Evolutionary conservation across 352 stramenopile species (phyloP).

Genomic region (Phytophthora cryptogea): DNA sequence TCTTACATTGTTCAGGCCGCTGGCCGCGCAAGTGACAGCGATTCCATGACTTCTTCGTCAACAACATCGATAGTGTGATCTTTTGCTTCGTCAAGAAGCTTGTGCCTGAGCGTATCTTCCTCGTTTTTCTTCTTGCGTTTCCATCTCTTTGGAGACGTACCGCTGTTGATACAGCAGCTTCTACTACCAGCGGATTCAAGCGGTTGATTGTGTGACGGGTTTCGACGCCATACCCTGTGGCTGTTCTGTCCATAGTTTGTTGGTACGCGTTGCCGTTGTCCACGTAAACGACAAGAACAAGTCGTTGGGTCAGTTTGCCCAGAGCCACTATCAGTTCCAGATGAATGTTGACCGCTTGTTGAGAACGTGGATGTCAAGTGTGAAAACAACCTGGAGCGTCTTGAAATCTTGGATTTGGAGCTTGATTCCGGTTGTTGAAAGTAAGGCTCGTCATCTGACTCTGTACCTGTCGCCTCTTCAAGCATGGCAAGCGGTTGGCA

Average conservation of each 20-base stretch:
- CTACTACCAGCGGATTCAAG: conserved; percentile 24
- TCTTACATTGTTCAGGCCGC: conserved; percentile 25
- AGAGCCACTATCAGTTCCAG: neutral
- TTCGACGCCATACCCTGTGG: conserved; percentile 9
- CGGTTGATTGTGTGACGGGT: conserved; percentile 10
- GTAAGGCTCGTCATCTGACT: conserved; percentile 33
- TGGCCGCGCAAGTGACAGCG: conserved; percentile 18
- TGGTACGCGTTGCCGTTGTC: conserved; percentile 12
- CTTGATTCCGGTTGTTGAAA: conserved; percentile 1
- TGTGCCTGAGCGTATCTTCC: conserved; percentile 26
- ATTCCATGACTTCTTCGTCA: conserved; percentile 24
- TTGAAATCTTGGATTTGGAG: conserved; percentile 20
- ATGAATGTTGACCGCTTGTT: conserved; percentile 13
- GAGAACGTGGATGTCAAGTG: conserved; percentile 37
- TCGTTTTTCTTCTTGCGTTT: conserved; percentile 20
- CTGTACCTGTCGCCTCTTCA: conserved; percentile 28
- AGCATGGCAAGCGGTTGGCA: conserved; percentile 50
- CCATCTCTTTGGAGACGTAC: conserved; percentile 20
- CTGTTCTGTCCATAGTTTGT: conserved; percentile 6
- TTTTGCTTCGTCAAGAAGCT: conserved; percentile 35
- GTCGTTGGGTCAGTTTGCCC: neutral
- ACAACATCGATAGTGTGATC: conserved; percentile 32
- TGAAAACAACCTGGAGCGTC: conserved; percentile 25
- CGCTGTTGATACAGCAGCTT: conserved; percentile 23
- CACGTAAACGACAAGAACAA: conserved; percentile 33